Conservation (phyloP, 441 rosid genomes). For the Rhodomyrtus psidioides region DNA sequence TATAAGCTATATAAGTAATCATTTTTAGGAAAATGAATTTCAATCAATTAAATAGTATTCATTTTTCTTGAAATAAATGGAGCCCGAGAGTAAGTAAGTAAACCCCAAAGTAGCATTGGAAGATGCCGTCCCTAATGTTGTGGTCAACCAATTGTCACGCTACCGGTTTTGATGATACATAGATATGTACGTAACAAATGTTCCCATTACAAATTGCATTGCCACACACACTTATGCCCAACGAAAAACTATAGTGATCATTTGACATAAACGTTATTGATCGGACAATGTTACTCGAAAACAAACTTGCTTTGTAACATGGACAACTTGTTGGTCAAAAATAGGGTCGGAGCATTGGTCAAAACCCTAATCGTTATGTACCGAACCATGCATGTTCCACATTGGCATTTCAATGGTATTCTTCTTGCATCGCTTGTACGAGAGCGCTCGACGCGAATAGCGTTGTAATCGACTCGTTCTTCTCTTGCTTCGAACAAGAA, state of each 20-base stretch:
- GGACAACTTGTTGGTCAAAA: neutral
- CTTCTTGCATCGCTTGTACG: neutral
- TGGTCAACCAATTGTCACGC: neutral
- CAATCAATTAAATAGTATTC: neutral
- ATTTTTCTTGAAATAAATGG: neutral
- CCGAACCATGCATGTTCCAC: neutral
- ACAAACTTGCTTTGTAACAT: neutral
- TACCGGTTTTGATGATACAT: neutral
- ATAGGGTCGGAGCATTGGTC: neutral
- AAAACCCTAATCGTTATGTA: neutral
- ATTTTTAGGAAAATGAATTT: neutral
- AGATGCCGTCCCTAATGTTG: neutral
- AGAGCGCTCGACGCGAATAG: neutral
- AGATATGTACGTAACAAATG: neutral
- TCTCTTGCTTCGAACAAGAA: neutral
- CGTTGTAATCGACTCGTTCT: neutral
- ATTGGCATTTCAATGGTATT: neutral
- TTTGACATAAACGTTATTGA: neutral
- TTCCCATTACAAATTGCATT: neutral
- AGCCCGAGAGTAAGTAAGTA: neutral
- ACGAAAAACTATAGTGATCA: neutral
- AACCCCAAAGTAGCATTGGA: neutral
- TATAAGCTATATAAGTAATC: rapidly evolving
- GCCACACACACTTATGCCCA: neutral
- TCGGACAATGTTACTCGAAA: neutral